Conservation (phyloP, 305 asterid species). For the Ilex paraguariensis region DNA sequence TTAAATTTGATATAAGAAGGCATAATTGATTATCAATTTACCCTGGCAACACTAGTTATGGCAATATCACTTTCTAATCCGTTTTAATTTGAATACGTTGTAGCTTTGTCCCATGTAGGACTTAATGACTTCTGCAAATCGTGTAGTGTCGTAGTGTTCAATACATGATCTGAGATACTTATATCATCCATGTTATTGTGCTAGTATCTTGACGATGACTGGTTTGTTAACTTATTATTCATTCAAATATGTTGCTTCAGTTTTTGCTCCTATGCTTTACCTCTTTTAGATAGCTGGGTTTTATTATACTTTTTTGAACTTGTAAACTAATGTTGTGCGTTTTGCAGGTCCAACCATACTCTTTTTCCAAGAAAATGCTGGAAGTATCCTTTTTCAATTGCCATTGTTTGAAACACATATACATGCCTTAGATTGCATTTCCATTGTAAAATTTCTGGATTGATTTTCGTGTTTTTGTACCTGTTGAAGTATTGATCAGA, state of each 20-base stretch:
- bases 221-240: too few species aligned
- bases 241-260: too few species aligned
- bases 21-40: neutral
- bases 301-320: neutral
- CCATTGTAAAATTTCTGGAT: neutral
- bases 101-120: too few species aligned
- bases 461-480: neutral
- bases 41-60: too few species aligned
- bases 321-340: constrained; percentile 2
- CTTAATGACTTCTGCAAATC: too few species aligned
- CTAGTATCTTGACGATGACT: too few species aligned
- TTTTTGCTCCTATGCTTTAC: too few species aligned
- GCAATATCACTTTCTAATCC: too few species aligned
- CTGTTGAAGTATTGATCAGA: neutral
- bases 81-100: too few species aligned
- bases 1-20: neutral
- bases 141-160: too few species aligned
- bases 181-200: too few species aligned
- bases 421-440: neutral
- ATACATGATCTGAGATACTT: too few species aligned
- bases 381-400: constrained; percentile 71
- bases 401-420: neutral
- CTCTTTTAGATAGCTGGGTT: neutral
- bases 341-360: constrained; percentile 96
- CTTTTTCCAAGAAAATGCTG: constrained; percentile 99